These are phyloP conservation scores for Terfezia claveryi DNA, from an alignment of 495 filamentous ascomycete species.

Conservation along the genomic window DNA sequence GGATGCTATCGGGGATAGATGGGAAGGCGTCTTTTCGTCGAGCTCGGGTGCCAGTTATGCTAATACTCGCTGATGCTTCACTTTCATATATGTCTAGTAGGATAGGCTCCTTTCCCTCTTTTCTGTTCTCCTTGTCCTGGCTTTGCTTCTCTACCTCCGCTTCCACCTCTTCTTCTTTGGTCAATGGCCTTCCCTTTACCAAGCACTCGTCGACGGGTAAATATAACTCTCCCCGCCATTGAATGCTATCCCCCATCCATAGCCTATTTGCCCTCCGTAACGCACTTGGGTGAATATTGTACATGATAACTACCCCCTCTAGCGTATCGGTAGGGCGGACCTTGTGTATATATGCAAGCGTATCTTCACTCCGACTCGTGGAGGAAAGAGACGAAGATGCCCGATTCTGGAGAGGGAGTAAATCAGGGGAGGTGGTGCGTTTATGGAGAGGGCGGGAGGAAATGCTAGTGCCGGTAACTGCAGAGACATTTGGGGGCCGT, in stretches of 20 bases:
- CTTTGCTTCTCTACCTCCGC: slow-evolving; percentile 18
- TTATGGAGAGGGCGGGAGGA: slow-evolving; percentile 1
- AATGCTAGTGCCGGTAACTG: background rate
- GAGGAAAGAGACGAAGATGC: background rate
- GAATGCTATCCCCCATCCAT: slow-evolving; percentile 81
- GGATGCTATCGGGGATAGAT: too few relatives aligned
- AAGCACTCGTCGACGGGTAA: slow-evolving; percentile 80
- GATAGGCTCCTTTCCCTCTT: slow-evolving; percentile 18
- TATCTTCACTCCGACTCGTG: background rate
- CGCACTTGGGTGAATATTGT: slow-evolving; percentile 55
- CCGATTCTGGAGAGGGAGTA: slow-evolving; percentile 17
- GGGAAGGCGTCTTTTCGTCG: too few relatives aligned
- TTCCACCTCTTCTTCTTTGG: slow-evolving; percentile 14
- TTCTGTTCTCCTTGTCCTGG: slow-evolving; percentile 22
- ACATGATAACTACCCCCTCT: slow-evolving; percentile 72
- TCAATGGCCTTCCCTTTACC: slow-evolving; percentile 48
- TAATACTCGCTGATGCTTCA: slow-evolving; percentile 5
- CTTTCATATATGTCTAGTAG: background rate
- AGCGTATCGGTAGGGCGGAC: slow-evolving; percentile 66
- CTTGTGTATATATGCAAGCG: slow-evolving; percentile 69
- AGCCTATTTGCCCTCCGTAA: slow-evolving; percentile 77
- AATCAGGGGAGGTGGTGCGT: slow-evolving; percentile 12
- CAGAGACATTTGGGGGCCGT: too few relatives aligned
- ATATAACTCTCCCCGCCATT: slow-evolving; percentile 55
- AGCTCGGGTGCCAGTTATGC: slow-evolving; percentile 12